Evolutionary conservation across 31 red algal species (phyloP).

Genomic region (Endocladia muricata): DNA sequence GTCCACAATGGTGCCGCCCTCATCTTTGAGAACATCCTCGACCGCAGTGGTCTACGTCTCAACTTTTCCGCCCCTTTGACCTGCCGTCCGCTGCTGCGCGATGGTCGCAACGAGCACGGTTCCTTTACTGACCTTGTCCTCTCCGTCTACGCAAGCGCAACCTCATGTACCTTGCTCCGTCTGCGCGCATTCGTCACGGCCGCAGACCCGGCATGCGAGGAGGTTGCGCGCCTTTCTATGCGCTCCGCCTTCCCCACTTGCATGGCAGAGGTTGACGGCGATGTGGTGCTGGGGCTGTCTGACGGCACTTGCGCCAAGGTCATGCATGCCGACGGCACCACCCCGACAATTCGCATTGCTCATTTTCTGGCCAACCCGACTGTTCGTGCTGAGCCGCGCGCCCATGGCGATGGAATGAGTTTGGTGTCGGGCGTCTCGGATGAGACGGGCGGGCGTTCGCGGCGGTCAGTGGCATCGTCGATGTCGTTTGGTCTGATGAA

Average conservation of each 20-base stretch:
- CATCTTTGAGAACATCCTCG: slow-evolving; percentile 38
- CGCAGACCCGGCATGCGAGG: slow-evolving; percentile 25
- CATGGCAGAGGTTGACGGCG: slow-evolving; percentile 20
- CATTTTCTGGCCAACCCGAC: neutral
- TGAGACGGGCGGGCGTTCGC: slow-evolving; percentile 17
- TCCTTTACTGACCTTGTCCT: slow-evolving; percentile 30
- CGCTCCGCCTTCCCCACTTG: slow-evolving; percentile 7
- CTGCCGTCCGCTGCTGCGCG: slow-evolving; percentile 24
- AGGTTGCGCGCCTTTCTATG: slow-evolving; percentile 11
- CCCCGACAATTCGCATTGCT: slow-evolving; percentile 10
- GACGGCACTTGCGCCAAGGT: slow-evolving; percentile 44
- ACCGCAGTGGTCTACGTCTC: slow-evolving; percentile 21
- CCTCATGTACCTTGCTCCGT: no score
- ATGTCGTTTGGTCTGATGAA: slow-evolving; percentile 56
- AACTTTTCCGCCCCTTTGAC: slow-evolving; percentile 40
- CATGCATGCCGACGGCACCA: neutral
- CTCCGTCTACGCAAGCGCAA: slow-evolving; percentile 15
- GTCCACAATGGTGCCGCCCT: slow-evolving; percentile 18
- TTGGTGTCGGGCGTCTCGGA: slow-evolving; percentile 43
- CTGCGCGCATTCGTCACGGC: no score
- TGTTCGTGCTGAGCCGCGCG: neutral
- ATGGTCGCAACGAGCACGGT: neutral
- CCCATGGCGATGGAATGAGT: slow-evolving; percentile 35
- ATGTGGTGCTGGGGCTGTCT: slow-evolving; percentile 26
- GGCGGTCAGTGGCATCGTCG: slow-evolving; percentile 46